Evolutionary conservation across 768 basidiomycete species (phyloP).

Genomic region (Phanerochaete sordida): DNA sequence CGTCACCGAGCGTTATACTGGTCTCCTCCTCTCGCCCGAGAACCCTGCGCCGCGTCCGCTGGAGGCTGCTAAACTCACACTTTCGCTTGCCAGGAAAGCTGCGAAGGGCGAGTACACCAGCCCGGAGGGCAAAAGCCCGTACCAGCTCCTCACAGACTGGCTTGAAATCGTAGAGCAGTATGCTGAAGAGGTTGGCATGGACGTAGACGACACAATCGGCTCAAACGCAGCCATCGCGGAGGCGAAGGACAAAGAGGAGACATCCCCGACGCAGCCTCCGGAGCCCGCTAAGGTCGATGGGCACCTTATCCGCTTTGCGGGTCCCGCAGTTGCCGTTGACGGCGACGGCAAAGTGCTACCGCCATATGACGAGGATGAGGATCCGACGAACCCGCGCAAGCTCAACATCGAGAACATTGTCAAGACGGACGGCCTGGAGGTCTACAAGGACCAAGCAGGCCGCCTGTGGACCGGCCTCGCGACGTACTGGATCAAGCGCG

Average conservation of each 20-base stretch:
- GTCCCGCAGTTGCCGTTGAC: slow-evolving; percentile 53
- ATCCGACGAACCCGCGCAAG: slow-evolving; percentile 63
- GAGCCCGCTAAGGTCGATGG: slow-evolving; percentile 51
- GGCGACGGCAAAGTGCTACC: slow-evolving; percentile 44
- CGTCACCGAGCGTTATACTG: slow-evolving; percentile 75
- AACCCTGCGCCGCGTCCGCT: slow-evolving; percentile 73
- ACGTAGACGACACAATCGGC: slow-evolving; percentile 66
- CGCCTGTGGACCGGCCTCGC: slow-evolving; percentile 94
- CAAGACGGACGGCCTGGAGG: slow-evolving; percentile 75
- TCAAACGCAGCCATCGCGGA: slow-evolving; percentile 50
- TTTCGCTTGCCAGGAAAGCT: slow-evolving; percentile 82
- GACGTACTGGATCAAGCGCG: slow-evolving; percentile 98
- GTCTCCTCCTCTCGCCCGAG: slow-evolving; percentile 56
- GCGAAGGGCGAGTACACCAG: slow-evolving; percentile 79
- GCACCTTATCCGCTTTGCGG: slow-evolving; percentile 67
- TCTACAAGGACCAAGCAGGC: slow-evolving; percentile 97
- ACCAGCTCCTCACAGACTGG: slow-evolving; percentile 90
- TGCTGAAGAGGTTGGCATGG: slow-evolving; percentile 90
- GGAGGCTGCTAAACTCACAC: slow-evolving; percentile 88
- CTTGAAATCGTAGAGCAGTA: slow-evolving; percentile 87
- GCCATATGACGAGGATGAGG: slow-evolving; percentile 78
- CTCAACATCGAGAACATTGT: slow-evolving; percentile 89
- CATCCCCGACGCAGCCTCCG: slow-evolving; percentile 10
- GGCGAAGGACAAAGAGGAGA: slow-evolving; percentile 41
- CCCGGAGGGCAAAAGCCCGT: slow-evolving; percentile 92